Base-by-base conservation (phyloP, 805 yeast genomes). In the Grigorovia transvaalensis region DNA sequence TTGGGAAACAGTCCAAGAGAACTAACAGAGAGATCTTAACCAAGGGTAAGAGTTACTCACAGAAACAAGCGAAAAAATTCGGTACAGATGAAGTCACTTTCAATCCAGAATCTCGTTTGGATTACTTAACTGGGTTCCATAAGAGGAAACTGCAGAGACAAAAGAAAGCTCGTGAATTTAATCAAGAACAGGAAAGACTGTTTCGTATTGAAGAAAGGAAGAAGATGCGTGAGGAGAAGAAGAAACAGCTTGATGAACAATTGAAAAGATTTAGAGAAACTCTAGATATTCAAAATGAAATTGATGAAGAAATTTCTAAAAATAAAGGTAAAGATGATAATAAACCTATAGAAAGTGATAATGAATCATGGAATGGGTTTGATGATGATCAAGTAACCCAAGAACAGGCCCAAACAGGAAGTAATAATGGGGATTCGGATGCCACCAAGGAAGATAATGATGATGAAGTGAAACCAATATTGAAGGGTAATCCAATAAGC, bases 71-170 rank as follows among this genome's bases (percentile, higher is more conserved):
- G 38, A 80, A 79, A 64, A 77, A 80, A 64, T 79, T 77, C 63
- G 76, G 88, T 43, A 89, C 87, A 2, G 90, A 80, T 29, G 96
- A 88, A 66, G 95, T 93, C 30, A 80, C 78, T 1, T 93, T 89
- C 66, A 93, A 93, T 68, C 79, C 81, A 56, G 85, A 77, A 18
- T 77, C 85, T n/a, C 72, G 97, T 65, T 70, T 75, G 66, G 96
- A 91, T 54, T 91, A 82, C 66, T 71, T 91, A 58, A 91, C 97
- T 2, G 99, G 99, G 44, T 91, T 91, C 68, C 98, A 93, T 68
- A 91, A 91, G 71, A 79, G 99, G 63, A 91, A 91, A 66, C 66
- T 91, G 17, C 86, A 86, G 62, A 78, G 98, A 66, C 85, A 86
- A 70, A 90, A 88, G 71, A 82, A 84, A 57, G 98, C 97, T 0